Evolutionary conservation across 2,329 filamentous ascomycete genomes (phyloP).

Genomic region (Cercospora zeae-maydis): DNA sequence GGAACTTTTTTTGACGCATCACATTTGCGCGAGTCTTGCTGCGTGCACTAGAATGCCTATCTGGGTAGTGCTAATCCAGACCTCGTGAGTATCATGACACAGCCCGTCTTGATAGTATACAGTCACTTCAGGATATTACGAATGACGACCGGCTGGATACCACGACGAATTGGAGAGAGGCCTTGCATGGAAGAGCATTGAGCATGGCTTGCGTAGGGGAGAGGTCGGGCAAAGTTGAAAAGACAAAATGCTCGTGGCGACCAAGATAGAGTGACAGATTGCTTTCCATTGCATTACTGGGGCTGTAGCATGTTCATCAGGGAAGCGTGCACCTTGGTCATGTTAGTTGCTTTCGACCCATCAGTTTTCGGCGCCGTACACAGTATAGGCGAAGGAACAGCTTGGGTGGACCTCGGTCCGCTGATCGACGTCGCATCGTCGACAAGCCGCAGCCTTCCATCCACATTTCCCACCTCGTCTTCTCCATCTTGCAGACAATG

Average conservation of each 20-base stretch:
- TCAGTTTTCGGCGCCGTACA: slow-evolving; percentile 5
- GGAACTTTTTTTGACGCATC: neutral
- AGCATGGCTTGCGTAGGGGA: neutral
- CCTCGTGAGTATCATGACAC: neutral
- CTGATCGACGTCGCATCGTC: slow-evolving; percentile 10
- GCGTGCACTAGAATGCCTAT: neutral
- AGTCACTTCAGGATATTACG: neutral
- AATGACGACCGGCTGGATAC: neutral
- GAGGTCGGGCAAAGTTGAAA: neutral
- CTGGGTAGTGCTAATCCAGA: neutral
- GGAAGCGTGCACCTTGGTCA: neutral
- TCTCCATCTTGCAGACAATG: slow-evolving; percentile 19
- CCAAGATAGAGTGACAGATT: neutral
- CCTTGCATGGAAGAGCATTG: neutral
- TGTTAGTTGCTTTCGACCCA: neutral
- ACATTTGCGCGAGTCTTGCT: neutral
- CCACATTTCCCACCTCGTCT: slow-evolving; percentile 8
- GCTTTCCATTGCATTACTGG: neutral
- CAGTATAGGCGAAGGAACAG: neutral
- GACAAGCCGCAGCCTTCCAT: neutral
- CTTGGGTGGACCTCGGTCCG: slow-evolving; percentile 16
- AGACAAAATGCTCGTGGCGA: too few relatives aligned
- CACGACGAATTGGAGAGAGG: neutral
- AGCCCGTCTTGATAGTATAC: neutral
- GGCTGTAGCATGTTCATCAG: neutral